Evolutionary conservation across 2,329 filamentous ascomycete species (phyloP), one percentile per base, ranked within the genome.

Genomic region (Ascomycota sp.): DNA sequence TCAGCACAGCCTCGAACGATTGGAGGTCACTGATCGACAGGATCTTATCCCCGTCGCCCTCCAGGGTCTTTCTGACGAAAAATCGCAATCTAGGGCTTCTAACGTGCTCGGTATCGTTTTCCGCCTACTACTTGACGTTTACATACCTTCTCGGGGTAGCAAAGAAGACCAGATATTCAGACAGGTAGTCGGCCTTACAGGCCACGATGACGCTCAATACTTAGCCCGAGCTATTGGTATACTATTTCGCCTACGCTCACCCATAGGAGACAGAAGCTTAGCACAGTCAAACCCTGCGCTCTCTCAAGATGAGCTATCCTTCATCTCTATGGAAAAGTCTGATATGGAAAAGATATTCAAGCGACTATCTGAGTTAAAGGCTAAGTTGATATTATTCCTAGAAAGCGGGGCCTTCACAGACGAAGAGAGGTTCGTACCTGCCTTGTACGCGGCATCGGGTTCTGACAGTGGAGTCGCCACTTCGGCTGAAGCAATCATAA

Each of bases 401-500:
- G 72, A 78, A 3, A 93, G 81, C 43, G 83, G 81, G 4, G 73
- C 85, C 6, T 95, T 98, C 50, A 73, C 59, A 0, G 82, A 94
- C 36, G 55, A 70, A 1, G 80, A 95, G 44, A 73, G 83, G 21
- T 82, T 94, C 41, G 50, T 94, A 9, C 77, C 86, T 1, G 77
- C 82, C 1, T 53, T 95, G 1, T 83, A 79, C 46, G 83, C 85
- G 5, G 75, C 82, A 19, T 75, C 82, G 1, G 85, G 85, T 50
- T 58, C 73, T 2, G 89, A 94, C 38, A 81, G 75, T 23, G 69
- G 76, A 7, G 73, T 94, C 23, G 73, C 79, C 8, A 71, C 77
- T n/a, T 57, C 81, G n/a, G 86, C 80, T 0, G 82, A 94, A 33
- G 83, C 93, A 41, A 69, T 91, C 29, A 53, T 95, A 38, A 98